Conservation (phyloP, 495 filamentous ascomycete species). For the Neurospora sp. region DNA sequence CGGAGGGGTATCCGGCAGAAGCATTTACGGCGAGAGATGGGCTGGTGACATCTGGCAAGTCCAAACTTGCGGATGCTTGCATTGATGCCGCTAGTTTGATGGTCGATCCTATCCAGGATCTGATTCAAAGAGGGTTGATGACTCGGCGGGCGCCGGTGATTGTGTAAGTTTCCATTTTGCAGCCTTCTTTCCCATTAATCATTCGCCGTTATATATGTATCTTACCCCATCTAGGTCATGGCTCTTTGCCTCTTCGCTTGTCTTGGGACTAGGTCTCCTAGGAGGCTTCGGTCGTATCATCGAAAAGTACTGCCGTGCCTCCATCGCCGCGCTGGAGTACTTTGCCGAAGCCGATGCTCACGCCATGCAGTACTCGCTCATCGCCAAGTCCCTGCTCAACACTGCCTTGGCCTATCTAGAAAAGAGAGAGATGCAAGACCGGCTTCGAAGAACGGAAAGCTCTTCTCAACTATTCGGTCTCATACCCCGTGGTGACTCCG, state of each 20-base stretch:
- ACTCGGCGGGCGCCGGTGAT: slow-evolving; percentile 30
- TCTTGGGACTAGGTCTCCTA: slow-evolving; percentile 34
- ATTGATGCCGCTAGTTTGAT: slow-evolving; percentile 39
- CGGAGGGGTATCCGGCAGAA: slow-evolving; percentile 8
- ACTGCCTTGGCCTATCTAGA: slow-evolving; percentile 31
- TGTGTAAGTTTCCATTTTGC: slow-evolving; percentile 24
- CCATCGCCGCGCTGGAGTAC: slow-evolving; percentile 32
- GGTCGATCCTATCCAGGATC: slow-evolving; percentile 27
- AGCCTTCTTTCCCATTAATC: not conserved
- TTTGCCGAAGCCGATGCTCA: slow-evolving; percentile 32
- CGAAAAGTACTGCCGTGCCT: slow-evolving; percentile 30
- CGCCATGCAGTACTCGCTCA: slow-evolving; percentile 35
- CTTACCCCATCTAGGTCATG: slow-evolving; percentile 23
- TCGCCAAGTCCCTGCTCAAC: slow-evolving; percentile 32
- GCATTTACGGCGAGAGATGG: not conserved
- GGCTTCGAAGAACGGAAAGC: slow-evolving; percentile 28
- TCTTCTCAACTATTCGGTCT: slow-evolving; percentile 36
- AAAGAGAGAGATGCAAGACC: slow-evolving; percentile 28
- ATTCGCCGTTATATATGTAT: not conserved
- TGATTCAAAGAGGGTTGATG: slow-evolving; percentile 22
- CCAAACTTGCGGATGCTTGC: slow-evolving; percentile 36
- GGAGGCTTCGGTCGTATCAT: slow-evolving; percentile 36
- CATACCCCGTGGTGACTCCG: slow-evolving; percentile 11
- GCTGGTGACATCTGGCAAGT: slow-evolving; percentile 18
- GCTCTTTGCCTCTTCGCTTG: slow-evolving; percentile 37